These are phyloP conservation scores for Globisporangium nodosum DNA, from an alignment of 352 stramenopile genomes.

Conservation along the genomic window DNA sequence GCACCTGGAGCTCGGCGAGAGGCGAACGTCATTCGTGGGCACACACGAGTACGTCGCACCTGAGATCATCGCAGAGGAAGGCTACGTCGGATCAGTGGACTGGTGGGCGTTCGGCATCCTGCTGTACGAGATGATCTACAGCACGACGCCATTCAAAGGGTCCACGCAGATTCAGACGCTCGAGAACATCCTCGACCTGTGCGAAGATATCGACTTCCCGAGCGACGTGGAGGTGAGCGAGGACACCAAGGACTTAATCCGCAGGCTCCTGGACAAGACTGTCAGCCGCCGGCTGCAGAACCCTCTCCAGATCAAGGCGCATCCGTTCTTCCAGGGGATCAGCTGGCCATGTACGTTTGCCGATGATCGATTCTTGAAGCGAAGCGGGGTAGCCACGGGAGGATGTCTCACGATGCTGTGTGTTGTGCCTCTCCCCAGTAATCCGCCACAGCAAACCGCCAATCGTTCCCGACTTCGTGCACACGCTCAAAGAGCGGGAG, in stretches of 20 bases:
- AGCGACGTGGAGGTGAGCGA: conserved; percentile 49
- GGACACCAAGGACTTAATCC: conserved; percentile 74
- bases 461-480: conserved; percentile 32
- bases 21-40: conserved; percentile 44
- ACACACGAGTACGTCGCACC: conserved; percentile 65
- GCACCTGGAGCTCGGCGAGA: conserved; percentile 32
- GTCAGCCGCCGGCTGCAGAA: conserved; percentile 77
- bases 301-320: conserved; percentile 87
- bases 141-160: conserved; percentile 44
- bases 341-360: conserved; percentile 80
- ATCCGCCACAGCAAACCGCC: conserved; percentile 42
- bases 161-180: conserved; percentile 37
- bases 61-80: conserved; percentile 55
- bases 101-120: conserved; percentile 67
- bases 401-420: neutral
- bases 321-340: conserved; percentile 89
- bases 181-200: conserved; percentile 42
- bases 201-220: conserved; percentile 42
- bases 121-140: conserved; percentile 59
- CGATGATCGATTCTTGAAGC: neutral
- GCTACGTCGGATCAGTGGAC: conserved; percentile 54
- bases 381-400: neutral
- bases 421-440: conserved; percentile 14
- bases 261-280: conserved; percentile 26
- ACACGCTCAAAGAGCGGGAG: conserved; percentile 24